These are phyloP conservation scores for Hymenotorrendiella dingleyae DNA, from an alignment of 2,329 filamentous ascomycete species.

Conservation along the genomic window DNA sequence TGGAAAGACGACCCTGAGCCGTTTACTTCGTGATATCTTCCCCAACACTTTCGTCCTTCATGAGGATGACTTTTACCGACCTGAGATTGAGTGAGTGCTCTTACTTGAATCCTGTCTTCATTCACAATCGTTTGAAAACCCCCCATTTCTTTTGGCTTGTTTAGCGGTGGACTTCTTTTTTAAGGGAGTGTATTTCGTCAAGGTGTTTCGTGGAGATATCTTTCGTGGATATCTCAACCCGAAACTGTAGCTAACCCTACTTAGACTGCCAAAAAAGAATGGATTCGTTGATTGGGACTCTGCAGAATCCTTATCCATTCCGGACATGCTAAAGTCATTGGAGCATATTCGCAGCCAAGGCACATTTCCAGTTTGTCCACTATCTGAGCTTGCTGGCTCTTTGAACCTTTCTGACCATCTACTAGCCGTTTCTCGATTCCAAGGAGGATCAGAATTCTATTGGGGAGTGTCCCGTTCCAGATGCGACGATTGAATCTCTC, in stretches of 20 bases:
- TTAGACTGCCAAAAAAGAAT: constrained; percentile 48
- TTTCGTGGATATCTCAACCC: too few species aligned
- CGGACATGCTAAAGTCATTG: constrained; percentile 61
- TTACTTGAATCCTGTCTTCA: too few species aligned
- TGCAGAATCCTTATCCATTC: constrained; percentile 67
- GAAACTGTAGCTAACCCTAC: constrained; percentile 1
- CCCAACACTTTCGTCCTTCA: constrained; percentile 77
- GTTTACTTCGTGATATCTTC: constrained; percentile 78
- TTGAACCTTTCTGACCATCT: constrained; percentile 15
- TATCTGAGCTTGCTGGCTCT: not conserved
- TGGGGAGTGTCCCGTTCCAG: constrained; percentile 47
- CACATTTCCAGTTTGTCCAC: constrained; percentile 49
- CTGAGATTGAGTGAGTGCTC: constrained; percentile 61
- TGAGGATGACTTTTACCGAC: constrained; percentile 91
- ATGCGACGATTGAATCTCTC: constrained; percentile 40
- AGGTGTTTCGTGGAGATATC: too few species aligned
- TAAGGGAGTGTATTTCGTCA: too few species aligned
- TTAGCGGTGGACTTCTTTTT: too few species aligned
- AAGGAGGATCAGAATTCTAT: constrained; percentile 59
- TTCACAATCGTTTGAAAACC: not conserved
- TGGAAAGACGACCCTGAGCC: constrained; percentile 89
- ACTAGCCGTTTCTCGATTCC: constrained; percentile 45
- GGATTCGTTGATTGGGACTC: constrained; percentile 89
- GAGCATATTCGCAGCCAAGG: constrained; percentile 65
- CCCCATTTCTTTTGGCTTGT: too few species aligned